Evolutionary conservation across 73 alveolate species (phyloP).

Genomic region (Uronychia setigera): DNA sequence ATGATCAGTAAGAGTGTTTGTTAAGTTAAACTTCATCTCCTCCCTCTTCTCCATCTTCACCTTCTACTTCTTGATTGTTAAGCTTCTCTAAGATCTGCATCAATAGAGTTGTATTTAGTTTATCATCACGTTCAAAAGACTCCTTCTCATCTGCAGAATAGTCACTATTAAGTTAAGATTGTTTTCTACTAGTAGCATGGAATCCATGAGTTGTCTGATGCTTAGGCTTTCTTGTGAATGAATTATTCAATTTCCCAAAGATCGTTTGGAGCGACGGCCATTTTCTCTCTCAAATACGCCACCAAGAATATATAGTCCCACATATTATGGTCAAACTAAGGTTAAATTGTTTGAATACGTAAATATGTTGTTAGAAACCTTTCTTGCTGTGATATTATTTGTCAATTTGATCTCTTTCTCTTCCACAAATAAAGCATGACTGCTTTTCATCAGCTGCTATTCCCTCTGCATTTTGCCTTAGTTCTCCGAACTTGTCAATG

Average conservation of each 20-base stretch:
- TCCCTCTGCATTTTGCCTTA: slow-evolving; percentile 68
- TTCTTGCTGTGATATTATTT: slow-evolving; percentile 35
- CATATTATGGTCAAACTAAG: slow-evolving; percentile 67
- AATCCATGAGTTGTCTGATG: background rate
- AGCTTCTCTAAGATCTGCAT: no score
- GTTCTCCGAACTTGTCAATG: slow-evolving; percentile 76
- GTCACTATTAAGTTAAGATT: no score
- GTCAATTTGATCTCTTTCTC: slow-evolving; percentile 56
- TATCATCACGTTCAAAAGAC: no score
- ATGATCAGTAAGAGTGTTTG: no score
- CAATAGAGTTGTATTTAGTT: no score
- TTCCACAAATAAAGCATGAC: slow-evolving; percentile 80
- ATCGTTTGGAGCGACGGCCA: background rate
- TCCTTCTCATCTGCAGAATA: no score
- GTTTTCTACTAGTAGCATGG: no score
- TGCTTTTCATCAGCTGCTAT: slow-evolving; percentile 61
- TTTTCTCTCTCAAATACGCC: slow-evolving; percentile 67
- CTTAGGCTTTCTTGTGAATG: background rate
- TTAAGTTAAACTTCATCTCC: no score
- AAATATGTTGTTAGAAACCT: slow-evolving; percentile 66
- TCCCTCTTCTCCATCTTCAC: no score
- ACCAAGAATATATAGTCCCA: slow-evolving; percentile 82
- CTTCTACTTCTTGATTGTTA: no score
- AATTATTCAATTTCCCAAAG: background rate
- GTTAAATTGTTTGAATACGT: background rate